Conservation (phyloP, 2,329 filamentous ascomycete species). For the Colletotrichum sp. region DNA sequence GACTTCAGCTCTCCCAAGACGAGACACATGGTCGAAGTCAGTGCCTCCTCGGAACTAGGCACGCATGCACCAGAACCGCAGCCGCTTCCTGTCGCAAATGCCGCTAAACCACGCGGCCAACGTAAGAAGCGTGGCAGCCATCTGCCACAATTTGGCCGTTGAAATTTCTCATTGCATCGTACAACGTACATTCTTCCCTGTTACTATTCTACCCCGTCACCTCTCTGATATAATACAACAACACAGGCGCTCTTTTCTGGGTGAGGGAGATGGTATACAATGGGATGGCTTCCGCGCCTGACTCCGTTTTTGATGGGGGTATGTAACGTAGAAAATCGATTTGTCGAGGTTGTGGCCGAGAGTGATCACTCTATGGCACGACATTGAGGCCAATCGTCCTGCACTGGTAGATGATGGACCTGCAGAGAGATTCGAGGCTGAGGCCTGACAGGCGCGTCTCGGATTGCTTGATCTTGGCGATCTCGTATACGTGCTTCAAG, state of each 20-base stretch:
- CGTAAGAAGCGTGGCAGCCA: not conserved
- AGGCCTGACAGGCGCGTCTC: slow-evolving; percentile 77
- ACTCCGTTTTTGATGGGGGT: slow-evolving; percentile 8
- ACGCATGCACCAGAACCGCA: not conserved
- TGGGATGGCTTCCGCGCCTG: slow-evolving; percentile 8
- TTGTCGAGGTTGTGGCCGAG: not conserved
- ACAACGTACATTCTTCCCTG: slow-evolving; percentile 12
- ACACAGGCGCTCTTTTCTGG: not conserved
- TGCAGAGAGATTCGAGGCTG: slow-evolving; percentile 73
- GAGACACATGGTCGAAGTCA: not conserved
- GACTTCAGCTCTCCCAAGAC: not conserved
- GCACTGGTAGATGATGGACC: slow-evolving; percentile 75
- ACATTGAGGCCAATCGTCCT: slow-evolving; percentile 78
- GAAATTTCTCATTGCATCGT: slow-evolving; percentile 10
- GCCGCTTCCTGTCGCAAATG: not conserved
- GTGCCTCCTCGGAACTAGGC: not conserved
- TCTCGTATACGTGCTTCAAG: slow-evolving; percentile 96
- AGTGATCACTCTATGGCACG: slow-evolving; percentile 53
- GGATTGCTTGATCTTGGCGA: slow-evolving; percentile 92
- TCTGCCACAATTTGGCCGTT: not conserved
- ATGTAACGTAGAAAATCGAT: not conserved
- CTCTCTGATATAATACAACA: slow-evolving; percentile 11
- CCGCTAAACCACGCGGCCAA: slow-evolving; percentile 2
- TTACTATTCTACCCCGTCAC: not conserved
- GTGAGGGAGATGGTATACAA: slow-evolving; percentile 18